phyloP scores from a whole-genome alignment of 1,284 basidiomycete genomes.

The Puccinia novopanici region DNA sequence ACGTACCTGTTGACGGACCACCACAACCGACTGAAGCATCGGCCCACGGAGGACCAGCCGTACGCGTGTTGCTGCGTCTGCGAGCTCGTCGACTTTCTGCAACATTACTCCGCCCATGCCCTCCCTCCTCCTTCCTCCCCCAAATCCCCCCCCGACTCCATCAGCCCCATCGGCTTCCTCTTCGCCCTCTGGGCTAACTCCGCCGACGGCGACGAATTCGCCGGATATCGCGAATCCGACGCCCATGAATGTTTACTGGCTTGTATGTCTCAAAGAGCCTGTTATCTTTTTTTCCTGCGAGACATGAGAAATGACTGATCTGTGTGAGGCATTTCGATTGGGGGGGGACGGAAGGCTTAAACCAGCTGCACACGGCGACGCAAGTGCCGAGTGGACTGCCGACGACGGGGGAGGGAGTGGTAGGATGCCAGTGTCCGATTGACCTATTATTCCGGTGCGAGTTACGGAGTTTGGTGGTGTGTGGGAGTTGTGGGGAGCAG shows the following conservation, averaged over 20 bases:
- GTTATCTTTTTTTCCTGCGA: not conserved
- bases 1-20: slow-evolving; percentile 43
- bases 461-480: slow-evolving; percentile 26
- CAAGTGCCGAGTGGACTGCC: slow-evolving; percentile 10
- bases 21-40: slow-evolving; percentile 44
- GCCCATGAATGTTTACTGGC: slow-evolving; percentile 49
- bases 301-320: no score
- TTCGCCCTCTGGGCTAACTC: slow-evolving; percentile 40
- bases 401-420: no score
- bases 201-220: slow-evolving; percentile 47
- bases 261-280: no score
- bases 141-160: not conserved
- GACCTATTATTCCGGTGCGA: slow-evolving; percentile 41
- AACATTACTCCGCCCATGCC: not conserved
- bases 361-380: slow-evolving; percentile 47
- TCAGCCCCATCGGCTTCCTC: slow-evolving; percentile 45
- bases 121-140: not conserved
- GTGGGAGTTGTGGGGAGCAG: slow-evolving; percentile 16
- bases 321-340: no score
- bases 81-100: slow-evolving; percentile 36
- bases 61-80: slow-evolving; percentile 35
- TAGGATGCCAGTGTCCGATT: slow-evolving; percentile 51
- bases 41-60: slow-evolving; percentile 21
- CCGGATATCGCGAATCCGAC: slow-evolving; percentile 46
- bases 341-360: slow-evolving; percentile 46